Percentiles rank a stretch among this genome's conserved stretches.
phyloP scores from a whole-genome alignment of 2,329 filamentous ascomycete species.

The Rutstroemia sp. region DNA sequence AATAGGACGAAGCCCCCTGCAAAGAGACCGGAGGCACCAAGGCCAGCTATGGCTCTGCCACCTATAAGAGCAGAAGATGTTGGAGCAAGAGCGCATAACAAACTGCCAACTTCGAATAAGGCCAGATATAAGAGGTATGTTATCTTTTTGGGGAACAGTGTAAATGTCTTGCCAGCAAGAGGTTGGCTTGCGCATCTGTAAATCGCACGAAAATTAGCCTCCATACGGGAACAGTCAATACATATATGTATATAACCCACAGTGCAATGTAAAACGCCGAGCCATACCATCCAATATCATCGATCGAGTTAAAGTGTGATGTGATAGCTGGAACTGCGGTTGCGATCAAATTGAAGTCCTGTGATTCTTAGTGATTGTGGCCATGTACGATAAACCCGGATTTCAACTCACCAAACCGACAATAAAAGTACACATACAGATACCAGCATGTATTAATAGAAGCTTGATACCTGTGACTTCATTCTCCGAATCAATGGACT shows the following conservation, averaged over 20 bases:
- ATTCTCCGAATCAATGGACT: conserved; percentile 4
- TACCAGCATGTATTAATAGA: background rate
- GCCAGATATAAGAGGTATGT: conserved; percentile 32
- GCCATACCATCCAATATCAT: conserved; percentile 32
- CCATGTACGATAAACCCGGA: background rate
- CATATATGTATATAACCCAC: conserved; percentile 23
- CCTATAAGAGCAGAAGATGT: conserved; percentile 38
- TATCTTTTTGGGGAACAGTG: background rate
- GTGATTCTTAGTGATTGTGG: background rate
- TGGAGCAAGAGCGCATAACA: conserved; percentile 35
- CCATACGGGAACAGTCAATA: background rate
- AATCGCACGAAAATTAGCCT: background rate
- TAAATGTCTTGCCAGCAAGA: background rate
- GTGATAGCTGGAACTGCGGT: conserved; percentile 33
- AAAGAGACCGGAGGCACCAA: conserved; percentile 41
- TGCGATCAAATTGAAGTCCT: conserved; percentile 8
- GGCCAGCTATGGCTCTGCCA: conserved; percentile 40
- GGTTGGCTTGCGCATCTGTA: background rate
- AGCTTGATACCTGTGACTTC: conserved; percentile 3
- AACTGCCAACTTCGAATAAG: conserved; percentile 41
- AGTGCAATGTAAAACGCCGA: conserved; percentile 23
- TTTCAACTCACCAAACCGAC: background rate
- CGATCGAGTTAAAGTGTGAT: conserved; percentile 28
- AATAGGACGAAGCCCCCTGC: conserved; percentile 43
- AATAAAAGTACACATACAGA: conserved; percentile 6